A percentile compares a stretch with the other conserved stretches of the same genome.
These are phyloP conservation scores for Ananas comosus DNA, from an alignment of 176 grass and related monocot genomes.

Conservation along the genomic window DNA sequence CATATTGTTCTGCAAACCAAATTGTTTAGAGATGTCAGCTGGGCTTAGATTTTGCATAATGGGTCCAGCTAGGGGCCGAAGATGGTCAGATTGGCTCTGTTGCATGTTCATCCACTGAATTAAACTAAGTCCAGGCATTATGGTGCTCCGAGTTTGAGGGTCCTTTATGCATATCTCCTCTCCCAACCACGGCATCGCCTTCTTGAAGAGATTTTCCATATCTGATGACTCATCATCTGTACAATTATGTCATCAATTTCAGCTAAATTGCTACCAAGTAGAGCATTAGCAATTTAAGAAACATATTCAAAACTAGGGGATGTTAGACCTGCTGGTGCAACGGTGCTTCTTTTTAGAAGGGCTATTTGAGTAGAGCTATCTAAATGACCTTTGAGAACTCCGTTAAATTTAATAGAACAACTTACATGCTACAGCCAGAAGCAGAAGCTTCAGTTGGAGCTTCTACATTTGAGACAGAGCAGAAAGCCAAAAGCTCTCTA, in stretches of 20 bases:
- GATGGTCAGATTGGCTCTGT: slow-evolving; percentile 76
- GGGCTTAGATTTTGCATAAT: slow-evolving; percentile 63
- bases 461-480: no score
- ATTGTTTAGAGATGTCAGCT: slow-evolving; percentile 64
- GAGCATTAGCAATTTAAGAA: not conserved
- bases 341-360: no score
- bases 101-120: slow-evolving; percentile 99
- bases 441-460: no score
- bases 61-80: slow-evolving; percentile 62
- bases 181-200: slow-evolving; percentile 96
- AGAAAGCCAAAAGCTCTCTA: no score
- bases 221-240: slow-evolving; percentile 82
- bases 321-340: no score
- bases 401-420: no score
- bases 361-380: no score
- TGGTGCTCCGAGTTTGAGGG: slow-evolving; percentile 58
- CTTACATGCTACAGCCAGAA: no score
- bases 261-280: slow-evolving; percentile 4
- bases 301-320: no score
- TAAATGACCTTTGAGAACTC: no score
- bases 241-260: slow-evolving; percentile 14
- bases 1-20: slow-evolving; percentile 56
- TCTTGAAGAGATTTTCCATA: slow-evolving; percentile 90
- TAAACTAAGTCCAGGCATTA: slow-evolving; percentile 81
- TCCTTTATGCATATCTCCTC: slow-evolving; percentile 93